phyloP scores from a whole-genome alignment of 164 flowering plant species.

The Stephania yunnanensis region DNA sequence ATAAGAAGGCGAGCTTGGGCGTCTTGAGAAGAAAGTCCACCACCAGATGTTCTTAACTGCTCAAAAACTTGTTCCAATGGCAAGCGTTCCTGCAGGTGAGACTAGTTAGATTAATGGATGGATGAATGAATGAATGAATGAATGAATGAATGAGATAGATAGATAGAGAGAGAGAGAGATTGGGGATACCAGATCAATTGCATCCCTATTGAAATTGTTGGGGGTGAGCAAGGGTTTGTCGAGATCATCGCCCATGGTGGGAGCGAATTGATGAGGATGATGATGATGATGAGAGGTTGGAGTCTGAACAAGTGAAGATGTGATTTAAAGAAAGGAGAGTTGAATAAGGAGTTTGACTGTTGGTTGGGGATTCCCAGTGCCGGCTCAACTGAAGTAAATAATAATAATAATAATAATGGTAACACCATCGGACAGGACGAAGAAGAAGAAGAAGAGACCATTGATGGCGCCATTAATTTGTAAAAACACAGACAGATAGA shows the following conservation, averaged over 20 bases:
- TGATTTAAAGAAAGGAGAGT: slow-evolving; percentile 12
- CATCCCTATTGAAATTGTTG: slow-evolving; percentile 64
- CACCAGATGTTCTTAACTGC: slow-evolving; percentile 48
- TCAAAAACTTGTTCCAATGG: slow-evolving; percentile 82
- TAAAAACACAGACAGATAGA: too few relatives aligned
- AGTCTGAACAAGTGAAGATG: slow-evolving; percentile 2
- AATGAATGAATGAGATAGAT: too few relatives aligned
- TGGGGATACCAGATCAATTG: slow-evolving; percentile 56
- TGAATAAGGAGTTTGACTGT: slow-evolving; percentile 28
- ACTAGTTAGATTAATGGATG: too few relatives aligned
- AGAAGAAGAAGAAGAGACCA: too few relatives aligned
- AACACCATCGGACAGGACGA: too few relatives aligned
- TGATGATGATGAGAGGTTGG: not conserved
- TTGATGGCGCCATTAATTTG: too few relatives aligned
- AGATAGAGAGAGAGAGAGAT: too few relatives aligned
- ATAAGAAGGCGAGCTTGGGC: slow-evolving; percentile 51
- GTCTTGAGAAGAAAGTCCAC: slow-evolving; percentile 71
- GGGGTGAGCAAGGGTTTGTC: slow-evolving; percentile 68
- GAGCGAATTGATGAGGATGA: slow-evolving; percentile 8
- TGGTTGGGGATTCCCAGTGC: slow-evolving; percentile 20
- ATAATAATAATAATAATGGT: too few relatives aligned
- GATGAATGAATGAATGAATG: too few relatives aligned
- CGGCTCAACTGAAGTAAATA: too few relatives aligned
- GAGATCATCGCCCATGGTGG: slow-evolving; percentile 53
- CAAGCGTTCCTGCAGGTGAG: slow-evolving; percentile 46